Conservation (phyloP, 257 asterid species). For the Jaltomata sinuosa region DNA sequence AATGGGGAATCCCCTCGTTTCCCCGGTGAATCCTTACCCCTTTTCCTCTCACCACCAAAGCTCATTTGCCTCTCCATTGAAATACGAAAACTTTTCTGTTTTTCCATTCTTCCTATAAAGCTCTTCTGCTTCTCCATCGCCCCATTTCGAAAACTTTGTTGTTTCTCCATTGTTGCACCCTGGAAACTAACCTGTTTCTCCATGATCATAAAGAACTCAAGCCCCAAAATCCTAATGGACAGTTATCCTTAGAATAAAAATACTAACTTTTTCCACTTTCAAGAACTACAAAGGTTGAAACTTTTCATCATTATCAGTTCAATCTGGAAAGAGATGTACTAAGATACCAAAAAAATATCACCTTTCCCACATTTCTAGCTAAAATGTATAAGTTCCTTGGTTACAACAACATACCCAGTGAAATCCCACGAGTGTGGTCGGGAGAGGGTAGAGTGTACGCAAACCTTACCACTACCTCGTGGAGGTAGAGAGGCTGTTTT, state of each 20-base stretch:
- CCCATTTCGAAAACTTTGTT: conserved; percentile 49
- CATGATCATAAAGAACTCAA: conserved; percentile 13
- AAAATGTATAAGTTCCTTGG: not conserved
- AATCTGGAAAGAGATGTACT: not conserved
- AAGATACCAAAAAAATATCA: not conserved
- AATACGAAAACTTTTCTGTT: conserved; percentile 88
- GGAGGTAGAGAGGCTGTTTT: no score
- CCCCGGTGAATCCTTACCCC: conserved; percentile 88
- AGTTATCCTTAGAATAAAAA: not conserved
- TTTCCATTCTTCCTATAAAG: conserved; percentile 79
- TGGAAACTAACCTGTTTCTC: conserved; percentile 63
- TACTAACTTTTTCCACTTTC: not conserved
- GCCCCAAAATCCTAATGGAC: not conserved
- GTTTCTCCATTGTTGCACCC: conserved; percentile 45
- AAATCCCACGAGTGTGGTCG: no score
- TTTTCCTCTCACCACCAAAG: conserved; percentile 73
- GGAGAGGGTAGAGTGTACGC: not conserved
- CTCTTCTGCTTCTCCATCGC: conserved; percentile 82
- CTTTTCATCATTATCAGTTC: conserved; percentile 21
- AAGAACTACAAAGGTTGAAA: conserved; percentile 4
- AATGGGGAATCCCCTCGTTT: conserved; percentile 80
- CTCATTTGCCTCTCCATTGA: conserved; percentile 90
- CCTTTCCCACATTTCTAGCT: not conserved
- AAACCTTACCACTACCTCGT: no score
- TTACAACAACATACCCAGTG: no score